Percentiles rank a stretch among this genome's conserved stretches.
These are phyloP conservation scores for Penicillium sp. DNA, from an alignment of 2,329 filamentous ascomycete genomes.

Conservation along the genomic window DNA sequence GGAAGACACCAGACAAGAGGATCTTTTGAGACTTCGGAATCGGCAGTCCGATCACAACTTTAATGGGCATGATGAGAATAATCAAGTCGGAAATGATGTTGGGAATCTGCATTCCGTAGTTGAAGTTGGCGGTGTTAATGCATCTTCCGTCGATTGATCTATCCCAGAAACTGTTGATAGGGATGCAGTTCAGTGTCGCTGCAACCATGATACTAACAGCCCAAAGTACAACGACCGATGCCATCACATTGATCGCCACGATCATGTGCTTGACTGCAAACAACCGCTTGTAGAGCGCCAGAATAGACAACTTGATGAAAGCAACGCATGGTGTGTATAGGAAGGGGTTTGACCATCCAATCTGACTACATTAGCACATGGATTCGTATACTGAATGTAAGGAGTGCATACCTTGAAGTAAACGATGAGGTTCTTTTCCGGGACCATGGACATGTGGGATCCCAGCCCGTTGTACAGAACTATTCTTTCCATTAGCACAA, in stretches of 20 bases:
- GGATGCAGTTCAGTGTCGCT: slow-evolving; percentile 25
- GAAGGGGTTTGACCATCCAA: slow-evolving; percentile 29
- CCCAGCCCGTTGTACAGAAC: slow-evolving; percentile 31
- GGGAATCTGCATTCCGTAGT: slow-evolving; percentile 31
- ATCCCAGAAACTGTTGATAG: slow-evolving; percentile 29
- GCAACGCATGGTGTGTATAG: slow-evolving; percentile 27
- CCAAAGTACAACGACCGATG: slow-evolving; percentile 25
- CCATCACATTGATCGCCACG: slow-evolving; percentile 21
- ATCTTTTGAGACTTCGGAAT: slow-evolving; percentile 25
- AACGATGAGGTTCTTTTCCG: slow-evolving; percentile 20
- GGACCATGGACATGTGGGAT: slow-evolving; percentile 29
- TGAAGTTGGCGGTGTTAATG: slow-evolving; percentile 26
- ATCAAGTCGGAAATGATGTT: slow-evolving; percentile 33
- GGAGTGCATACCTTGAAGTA: slow-evolving; percentile 23
- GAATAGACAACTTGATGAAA: slow-evolving; percentile 31
- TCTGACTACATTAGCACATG: slow-evolving; percentile 11
- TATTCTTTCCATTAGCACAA: slow-evolving; percentile 6
- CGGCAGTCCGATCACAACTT: slow-evolving; percentile 27
- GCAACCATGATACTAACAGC: slow-evolving; percentile 22
- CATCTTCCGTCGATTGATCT: slow-evolving; percentile 23
- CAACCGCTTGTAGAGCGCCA: slow-evolving; percentile 30
- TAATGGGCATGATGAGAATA: slow-evolving; percentile 28
- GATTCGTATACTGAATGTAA: background rate
- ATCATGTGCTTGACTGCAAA: slow-evolving; percentile 25
- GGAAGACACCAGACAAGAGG: slow-evolving; percentile 28